Evolutionary conservation across 257 asterid genomes (phyloP).

Genomic region (Orobanche coerulescens): DNA sequence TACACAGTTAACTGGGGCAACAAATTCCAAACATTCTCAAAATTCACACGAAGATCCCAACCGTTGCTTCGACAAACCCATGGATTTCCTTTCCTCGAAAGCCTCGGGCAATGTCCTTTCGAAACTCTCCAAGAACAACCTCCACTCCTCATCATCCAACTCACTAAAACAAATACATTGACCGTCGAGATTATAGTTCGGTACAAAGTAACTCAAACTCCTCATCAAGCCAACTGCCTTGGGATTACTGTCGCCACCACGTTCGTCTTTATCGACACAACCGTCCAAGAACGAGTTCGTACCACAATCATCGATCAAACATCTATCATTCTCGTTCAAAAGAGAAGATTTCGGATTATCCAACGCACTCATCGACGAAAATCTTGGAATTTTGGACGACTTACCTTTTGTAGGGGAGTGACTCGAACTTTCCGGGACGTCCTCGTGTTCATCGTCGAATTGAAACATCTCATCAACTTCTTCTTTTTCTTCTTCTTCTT

Average conservation of each 20-base stretch:
- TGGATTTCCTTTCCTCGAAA: slow-evolving; percentile 59
- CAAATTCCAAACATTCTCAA: slow-evolving; percentile 26
- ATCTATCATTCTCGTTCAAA: slow-evolving; percentile 11
- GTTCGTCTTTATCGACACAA: slow-evolving; percentile 1
- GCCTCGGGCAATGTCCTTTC: slow-evolving; percentile 48
- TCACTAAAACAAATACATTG: slow-evolving; percentile 61
- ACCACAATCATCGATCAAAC: slow-evolving; percentile 10
- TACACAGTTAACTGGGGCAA: slow-evolving; percentile 17
- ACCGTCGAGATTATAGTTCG: slow-evolving; percentile 39
- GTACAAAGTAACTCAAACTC: slow-evolving; percentile 61
- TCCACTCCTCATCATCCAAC: slow-evolving; percentile 61
- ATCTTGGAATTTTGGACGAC: slow-evolving; percentile 45
- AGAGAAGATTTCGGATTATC: slow-evolving; percentile 18
- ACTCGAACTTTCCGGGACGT: slow-evolving; percentile 13
- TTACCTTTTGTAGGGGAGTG: slow-evolving; percentile 29
- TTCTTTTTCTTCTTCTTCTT: no score
- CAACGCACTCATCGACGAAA: slow-evolving; percentile 33
- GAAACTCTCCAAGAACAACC: slow-evolving; percentile 50
- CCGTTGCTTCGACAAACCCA: slow-evolving; percentile 68
- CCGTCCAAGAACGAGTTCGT: slow-evolving; percentile 15
- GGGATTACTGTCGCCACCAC: slow-evolving; percentile 14
- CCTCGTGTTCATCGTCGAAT: slow-evolving; percentile 34
- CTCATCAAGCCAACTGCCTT: slow-evolving; percentile 42
- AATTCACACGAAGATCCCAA: slow-evolving; percentile 82
- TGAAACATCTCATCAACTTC: slow-evolving; percentile 38